phyloP scores from a whole-genome alignment of 345 rosid genomes.

The Eutrema yunnanense region DNA sequence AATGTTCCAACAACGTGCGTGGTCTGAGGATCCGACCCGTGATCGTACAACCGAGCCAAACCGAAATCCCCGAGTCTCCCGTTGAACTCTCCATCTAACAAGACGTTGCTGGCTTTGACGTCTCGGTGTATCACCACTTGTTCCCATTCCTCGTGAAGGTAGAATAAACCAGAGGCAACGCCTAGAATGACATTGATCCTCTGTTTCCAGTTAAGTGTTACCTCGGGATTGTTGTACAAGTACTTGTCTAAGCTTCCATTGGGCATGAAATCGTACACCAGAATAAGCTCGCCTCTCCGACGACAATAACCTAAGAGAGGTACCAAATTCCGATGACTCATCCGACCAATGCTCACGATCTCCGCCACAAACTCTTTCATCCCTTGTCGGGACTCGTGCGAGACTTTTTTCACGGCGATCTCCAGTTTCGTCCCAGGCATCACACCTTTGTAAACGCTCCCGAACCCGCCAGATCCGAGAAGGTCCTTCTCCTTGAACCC shows the following conservation, averaged over 20 bases:
- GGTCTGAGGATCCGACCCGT: constrained; percentile 72
- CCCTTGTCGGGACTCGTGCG: constrained; percentile 81
- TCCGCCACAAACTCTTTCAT: constrained; percentile 79
- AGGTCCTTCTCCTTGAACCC: constrained; percentile 61
- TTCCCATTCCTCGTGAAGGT: constrained; percentile 87
- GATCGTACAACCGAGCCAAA: constrained; percentile 75
- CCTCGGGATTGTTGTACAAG: constrained; percentile 52
- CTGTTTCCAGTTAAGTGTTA: constrained; percentile 63
- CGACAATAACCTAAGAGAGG: constrained; percentile 87
- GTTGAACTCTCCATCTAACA: constrained; percentile 67
- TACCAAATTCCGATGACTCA: constrained; percentile 83
- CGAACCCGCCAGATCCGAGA: constrained; percentile 82
- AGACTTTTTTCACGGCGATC: constrained; percentile 75
- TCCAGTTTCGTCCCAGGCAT: constrained; percentile 41
- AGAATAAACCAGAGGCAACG: constrained; percentile 74
- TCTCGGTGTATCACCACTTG: constrained; percentile 87
- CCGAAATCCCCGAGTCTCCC: constrained; percentile 92
- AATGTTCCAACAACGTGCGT: constrained; percentile 87
- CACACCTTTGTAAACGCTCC: constrained; percentile 72
- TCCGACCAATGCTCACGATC: constrained; percentile 81
- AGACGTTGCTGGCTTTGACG: constrained; percentile 79
- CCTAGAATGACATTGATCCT: constrained; percentile 65
- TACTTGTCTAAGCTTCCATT: constrained; percentile 85
- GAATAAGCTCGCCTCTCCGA: constrained; percentile 54
- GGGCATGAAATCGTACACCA: constrained; percentile 87